Base-by-base conservation (phyloP, 176 grass and related monocot species). In the Aegilops speltoides region DNA sequence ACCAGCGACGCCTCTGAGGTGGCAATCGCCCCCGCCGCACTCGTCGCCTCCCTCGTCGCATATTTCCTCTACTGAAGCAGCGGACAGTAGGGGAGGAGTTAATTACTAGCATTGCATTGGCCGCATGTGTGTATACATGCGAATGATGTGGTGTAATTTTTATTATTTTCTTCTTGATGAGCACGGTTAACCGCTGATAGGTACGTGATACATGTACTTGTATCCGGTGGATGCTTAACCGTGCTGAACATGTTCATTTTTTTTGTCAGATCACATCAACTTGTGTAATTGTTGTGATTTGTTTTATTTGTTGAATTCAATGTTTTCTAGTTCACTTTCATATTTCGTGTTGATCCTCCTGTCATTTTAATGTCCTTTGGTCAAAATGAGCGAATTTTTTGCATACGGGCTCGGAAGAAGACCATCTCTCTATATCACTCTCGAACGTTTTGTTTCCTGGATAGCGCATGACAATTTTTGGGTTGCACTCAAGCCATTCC, bases 41-140 rank as follows among this genome's bases (percentile, higher is more conserved):
- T 75, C 24, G 72, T 75, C 3, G 72, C 43, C 13, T 75, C 72
- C 24, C 16, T 75, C 24, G 41, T 75, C 24, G 72, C 72, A 50
- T 75, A 75, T 14, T 75, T 75, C 72, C 72, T 75, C 24, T 75
- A 75, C 72, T 75, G 41, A 75, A 50, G 72, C n/a, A 73, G 38
- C 48, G 54, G 54, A 75, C 43, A 75, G 1, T 17, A 50, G 15
- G 72, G 43, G 43, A 29, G 14, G 43, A 5, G 23, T 50, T 20
- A 8, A 57, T 22, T 20, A 19, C 14, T 50, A 10, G 72, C 72
- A 75, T 41, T 45, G 7, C 7, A 29, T 50, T 75, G 26, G 72
- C 46, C 41, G 72, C 72, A 19, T 24, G 23, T 26, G 12, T 17
- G 40, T 46, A 75, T 28, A 19, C 24, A 8, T 75, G 72, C 24